Base-by-base conservation (phyloP, 345 rosid species). In the Camelina neglecta region DNA sequence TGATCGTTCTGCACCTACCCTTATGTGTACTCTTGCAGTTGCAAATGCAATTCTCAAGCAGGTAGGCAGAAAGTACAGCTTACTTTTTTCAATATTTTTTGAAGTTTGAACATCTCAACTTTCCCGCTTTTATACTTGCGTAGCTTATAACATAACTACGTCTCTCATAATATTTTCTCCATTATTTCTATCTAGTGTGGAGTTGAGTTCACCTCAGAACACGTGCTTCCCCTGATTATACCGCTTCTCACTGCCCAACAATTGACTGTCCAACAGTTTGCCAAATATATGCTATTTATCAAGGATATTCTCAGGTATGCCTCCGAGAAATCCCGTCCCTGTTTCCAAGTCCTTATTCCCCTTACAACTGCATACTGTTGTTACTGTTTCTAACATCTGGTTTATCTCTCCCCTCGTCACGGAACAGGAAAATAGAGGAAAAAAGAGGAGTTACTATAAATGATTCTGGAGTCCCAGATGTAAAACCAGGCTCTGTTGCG, bases 181-280 rank as follows among this genome's bases (percentile, higher is more conserved):
- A 51, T 57, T 59, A 47, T 53, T 62, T 71, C 53, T 75, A 21
- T 78, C 61, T 85, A 90, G 99, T 85, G 78, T 85, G 99, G 97
- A 78, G 88, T 89, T 60, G 99, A 92, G 78, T 95, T 95, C 85
- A 81, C 81, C 5, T 84, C 90, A 6, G 97, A 95, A 74, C 90
- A 90, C 73, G 93, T 95, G 67, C 96, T 92, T 79, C 97, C 99
- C 39, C 77, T 92, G 23, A 84, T 95, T 56, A 48, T 71, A 5
- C 97, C 99, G 29, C 97, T 95, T 79, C 96, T 95, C 74, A 95
- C 86, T n/a, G 87, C 97, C 78, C 97, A 88, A 76, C 97, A 90
- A 68, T 75, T 95, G 83, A 92, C 86, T 77, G 87, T 90, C 79
- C 97, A 95, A 83, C 97, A 90, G 67, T 95, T 95, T 79, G 92